Percentiles rank a stretch among this genome's conserved stretches.
These are phyloP conservation scores for Pulchroboletus neoregius DNA, from an alignment of 1,284 basidiomycete genomes.

Conservation along the genomic window DNA sequence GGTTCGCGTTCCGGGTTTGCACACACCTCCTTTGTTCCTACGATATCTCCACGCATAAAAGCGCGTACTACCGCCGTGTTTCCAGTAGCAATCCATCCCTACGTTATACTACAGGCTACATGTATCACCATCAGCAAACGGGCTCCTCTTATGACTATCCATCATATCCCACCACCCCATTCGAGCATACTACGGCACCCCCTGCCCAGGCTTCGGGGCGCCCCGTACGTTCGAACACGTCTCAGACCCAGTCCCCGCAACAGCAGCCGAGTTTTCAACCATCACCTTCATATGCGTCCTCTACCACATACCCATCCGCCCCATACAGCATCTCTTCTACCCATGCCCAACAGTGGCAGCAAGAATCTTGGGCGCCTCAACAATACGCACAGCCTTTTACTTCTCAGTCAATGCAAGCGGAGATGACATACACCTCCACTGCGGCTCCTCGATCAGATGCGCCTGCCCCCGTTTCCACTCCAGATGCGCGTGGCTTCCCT, in stretches of 20 bases:
- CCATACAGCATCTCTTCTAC: slow-evolving; percentile 30
- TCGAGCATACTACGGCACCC: slow-evolving; percentile 36
- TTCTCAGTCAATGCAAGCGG: slow-evolving; percentile 27
- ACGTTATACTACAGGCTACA: slow-evolving; percentile 21
- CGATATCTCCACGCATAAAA: slow-evolving; percentile 33
- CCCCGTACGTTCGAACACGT: slow-evolving; percentile 35
- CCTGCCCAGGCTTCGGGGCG: slow-evolving; percentile 35
- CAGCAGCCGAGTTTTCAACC: slow-evolving; percentile 29
- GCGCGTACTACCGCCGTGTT: slow-evolving; percentile 22
- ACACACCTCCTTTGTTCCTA: slow-evolving; percentile 26
- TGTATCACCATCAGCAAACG: slow-evolving; percentile 48
- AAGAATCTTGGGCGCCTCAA: slow-evolving; percentile 35
- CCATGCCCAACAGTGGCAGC: slow-evolving; percentile 35
- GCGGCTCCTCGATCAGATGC: slow-evolving; percentile 31
- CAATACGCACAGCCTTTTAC: slow-evolving; percentile 33
- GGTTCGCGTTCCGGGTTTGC: slow-evolving; percentile 31
- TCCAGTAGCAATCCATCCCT: slow-evolving; percentile 14
- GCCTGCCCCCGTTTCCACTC: slow-evolving; percentile 23
- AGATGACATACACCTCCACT: slow-evolving; percentile 34
- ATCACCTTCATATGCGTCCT: slow-evolving; percentile 30
- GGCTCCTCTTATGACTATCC: slow-evolving; percentile 49
- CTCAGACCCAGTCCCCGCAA: slow-evolving; percentile 40
- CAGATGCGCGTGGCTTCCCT: slow-evolving; percentile 30
- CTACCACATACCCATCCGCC: slow-evolving; percentile 26
- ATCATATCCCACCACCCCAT: slow-evolving; percentile 41